Conservation (phyloP, 2,329 filamentous ascomycete species). For the Pyrenophora teres region DNA sequence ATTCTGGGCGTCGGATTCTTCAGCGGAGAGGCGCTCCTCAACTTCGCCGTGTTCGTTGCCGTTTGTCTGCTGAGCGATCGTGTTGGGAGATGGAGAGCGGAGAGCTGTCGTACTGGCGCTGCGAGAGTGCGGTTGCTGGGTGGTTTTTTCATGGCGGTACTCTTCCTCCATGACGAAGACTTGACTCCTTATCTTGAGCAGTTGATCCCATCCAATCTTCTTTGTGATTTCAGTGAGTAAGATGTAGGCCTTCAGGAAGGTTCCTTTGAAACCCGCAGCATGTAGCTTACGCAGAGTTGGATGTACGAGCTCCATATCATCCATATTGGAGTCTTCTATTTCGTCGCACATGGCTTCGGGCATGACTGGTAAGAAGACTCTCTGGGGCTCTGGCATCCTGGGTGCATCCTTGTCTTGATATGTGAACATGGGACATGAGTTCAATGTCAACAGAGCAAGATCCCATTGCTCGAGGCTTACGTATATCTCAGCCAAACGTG, state of each 20-base stretch:
- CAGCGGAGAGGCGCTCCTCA: conserved; percentile 20
- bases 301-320: conserved; percentile 83
- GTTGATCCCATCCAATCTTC: conserved; percentile 96
- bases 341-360: conserved; percentile 91
- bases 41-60: conserved; percentile 41
- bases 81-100: conserved; percentile 64
- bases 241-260: conserved; percentile 91
- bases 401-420: conserved; percentile 98
- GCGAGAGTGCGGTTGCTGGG: conserved; percentile 55
- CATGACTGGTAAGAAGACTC: conserved; percentile 83
- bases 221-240: conserved; percentile 94
- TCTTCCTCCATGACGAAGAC: conserved; percentile 99
- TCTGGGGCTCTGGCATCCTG: conserved; percentile 88
- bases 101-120: conserved; percentile 81
- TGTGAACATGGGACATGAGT: conserved; percentile 99
- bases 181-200: conserved; percentile 91
- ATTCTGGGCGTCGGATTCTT: conserved; percentile 39
- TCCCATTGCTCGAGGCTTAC: conserved; percentile 96
- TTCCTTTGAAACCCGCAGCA: conserved; percentile 89
- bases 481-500: conserved; percentile 89
- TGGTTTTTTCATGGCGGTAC: conserved; percentile 80
- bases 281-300: conserved; percentile 83
- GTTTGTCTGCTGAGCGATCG: conserved; percentile 42
- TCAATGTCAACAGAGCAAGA: conserved; percentile 88
- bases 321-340: conserved; percentile 84